Conservation (phyloP, 345 rosid genomes). For the Moricandia moricandioides region DNA sequence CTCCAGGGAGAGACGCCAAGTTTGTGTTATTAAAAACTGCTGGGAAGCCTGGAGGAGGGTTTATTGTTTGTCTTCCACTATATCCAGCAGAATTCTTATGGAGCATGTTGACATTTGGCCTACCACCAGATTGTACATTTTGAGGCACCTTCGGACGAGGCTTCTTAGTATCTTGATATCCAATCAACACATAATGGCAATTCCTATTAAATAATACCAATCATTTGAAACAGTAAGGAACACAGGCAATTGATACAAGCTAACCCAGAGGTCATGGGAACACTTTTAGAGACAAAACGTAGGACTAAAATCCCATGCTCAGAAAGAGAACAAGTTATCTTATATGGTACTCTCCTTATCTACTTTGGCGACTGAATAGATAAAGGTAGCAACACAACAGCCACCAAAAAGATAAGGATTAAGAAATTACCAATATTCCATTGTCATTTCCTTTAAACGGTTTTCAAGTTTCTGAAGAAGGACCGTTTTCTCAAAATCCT, state of each 20-base stretch:
- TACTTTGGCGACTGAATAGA: not conserved
- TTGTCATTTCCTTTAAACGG: constrained; percentile 91
- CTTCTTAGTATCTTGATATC: constrained; percentile 61
- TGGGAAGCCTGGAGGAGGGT: constrained; percentile 33
- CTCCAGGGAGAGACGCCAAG: constrained; percentile 22
- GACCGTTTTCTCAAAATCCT: constrained; percentile 93
- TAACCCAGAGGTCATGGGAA: constrained; percentile 6
- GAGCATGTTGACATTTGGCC: constrained; percentile 24
- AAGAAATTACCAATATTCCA: constrained; percentile 72
- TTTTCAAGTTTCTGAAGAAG: constrained; percentile 90
- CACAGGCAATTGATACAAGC: constrained; percentile 5
- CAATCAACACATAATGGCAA: constrained; percentile 72
- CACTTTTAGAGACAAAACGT: constrained; percentile 7
- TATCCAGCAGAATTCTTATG: constrained; percentile 30
- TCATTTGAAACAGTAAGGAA: constrained; percentile 16
- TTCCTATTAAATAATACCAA: constrained; percentile 52
- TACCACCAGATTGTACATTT: constrained; percentile 28
- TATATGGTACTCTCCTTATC: constrained; percentile 14
- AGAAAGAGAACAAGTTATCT: constrained; percentile 13
- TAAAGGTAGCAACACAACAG: not conserved
- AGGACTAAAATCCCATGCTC: constrained; percentile 2
- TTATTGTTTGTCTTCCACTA: constrained; percentile 31
- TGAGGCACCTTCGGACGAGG: constrained; percentile 32
- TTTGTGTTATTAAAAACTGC: constrained; percentile 13
- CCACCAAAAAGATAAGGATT: constrained; percentile 1